Conservation (phyloP, 2,329 filamentous ascomycete species). For the Diplocarpon mali region DNA sequence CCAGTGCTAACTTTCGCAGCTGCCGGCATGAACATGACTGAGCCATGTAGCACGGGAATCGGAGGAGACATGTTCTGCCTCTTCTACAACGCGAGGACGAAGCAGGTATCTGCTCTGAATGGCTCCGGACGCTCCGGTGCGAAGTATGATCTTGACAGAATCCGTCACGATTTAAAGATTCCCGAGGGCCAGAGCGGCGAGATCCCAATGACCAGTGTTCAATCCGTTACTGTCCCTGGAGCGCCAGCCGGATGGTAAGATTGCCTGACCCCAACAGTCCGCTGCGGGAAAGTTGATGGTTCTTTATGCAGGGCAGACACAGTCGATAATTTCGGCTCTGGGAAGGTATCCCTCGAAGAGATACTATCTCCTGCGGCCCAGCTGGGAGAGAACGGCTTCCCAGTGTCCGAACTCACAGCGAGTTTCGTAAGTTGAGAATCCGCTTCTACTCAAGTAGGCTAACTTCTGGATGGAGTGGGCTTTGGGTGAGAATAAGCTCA, state of each 20-base stretch:
- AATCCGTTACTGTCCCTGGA: conserved; percentile 77
- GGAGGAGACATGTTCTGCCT: conserved; percentile 66
- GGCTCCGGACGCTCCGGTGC: conserved; percentile 69
- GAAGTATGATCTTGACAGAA: conserved; percentile 54
- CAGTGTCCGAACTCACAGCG: conserved; percentile 60
- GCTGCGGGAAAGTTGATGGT: no score
- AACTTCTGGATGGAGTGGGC: not conserved
- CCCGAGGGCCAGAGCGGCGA: conserved; percentile 40
- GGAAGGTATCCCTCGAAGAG: conserved; percentile 65
- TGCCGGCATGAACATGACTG: conserved; percentile 84
- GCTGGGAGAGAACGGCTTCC: conserved; percentile 78
- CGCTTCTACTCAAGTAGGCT: not conserved
- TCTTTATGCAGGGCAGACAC: conserved; percentile 48
- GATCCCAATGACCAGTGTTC: conserved; percentile 67
- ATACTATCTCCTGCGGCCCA: conserved; percentile 75
- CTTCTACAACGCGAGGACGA: conserved; percentile 37
- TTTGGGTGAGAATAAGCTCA: not conserved
- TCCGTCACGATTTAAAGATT: conserved; percentile 59
- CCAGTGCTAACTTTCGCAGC: conserved; percentile 36
- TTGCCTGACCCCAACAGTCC: no score
- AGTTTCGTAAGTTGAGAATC: conserved; percentile 15
- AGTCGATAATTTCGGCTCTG: conserved; percentile 78
- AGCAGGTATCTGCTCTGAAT: conserved; percentile 77
- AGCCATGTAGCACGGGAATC: conserved; percentile 85
- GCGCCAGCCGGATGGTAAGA: conserved; percentile 72